Percentiles rank a stretch among this genome's conserved stretches.
Evolutionary conservation across 2,329 filamentous ascomycete species (phyloP).

Genomic region (Ophiobolus disseminans): DNA sequence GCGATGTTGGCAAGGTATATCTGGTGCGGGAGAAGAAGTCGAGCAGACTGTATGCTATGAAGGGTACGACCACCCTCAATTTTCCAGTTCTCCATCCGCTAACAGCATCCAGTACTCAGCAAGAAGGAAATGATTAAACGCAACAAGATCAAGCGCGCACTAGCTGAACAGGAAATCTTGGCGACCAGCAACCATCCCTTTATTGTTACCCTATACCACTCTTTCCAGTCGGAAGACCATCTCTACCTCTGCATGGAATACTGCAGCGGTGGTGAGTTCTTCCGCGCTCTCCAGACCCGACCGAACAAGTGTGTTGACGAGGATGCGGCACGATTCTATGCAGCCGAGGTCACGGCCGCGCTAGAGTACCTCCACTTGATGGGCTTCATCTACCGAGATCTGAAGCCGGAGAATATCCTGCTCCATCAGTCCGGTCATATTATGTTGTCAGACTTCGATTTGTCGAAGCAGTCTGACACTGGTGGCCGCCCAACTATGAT

Average conservation of each 20-base stretch:
- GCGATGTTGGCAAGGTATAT: slow-evolving; percentile 98
- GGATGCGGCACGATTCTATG: slow-evolving; percentile 96
- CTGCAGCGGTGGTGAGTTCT: slow-evolving; percentile 98
- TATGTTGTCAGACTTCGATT: slow-evolving; percentile 98
- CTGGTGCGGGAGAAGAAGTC: slow-evolving; percentile 98
- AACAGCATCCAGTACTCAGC: slow-evolving; percentile 75
- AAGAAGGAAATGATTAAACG: slow-evolving; percentile 99
- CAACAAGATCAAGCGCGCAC: slow-evolving; percentile 98
- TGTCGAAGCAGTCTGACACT: slow-evolving; percentile 96
- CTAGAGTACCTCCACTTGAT: slow-evolving; percentile 97
- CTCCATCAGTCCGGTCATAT: slow-evolving; percentile 99
- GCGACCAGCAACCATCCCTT: slow-evolving; percentile 99
- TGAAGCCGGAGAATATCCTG: slow-evolving; percentile 97
- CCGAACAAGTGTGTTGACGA: slow-evolving; percentile 97
- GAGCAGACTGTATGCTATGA: slow-evolving; percentile 94
- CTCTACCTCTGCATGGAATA: slow-evolving; percentile 99
- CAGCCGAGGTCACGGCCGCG: slow-evolving; percentile 94
- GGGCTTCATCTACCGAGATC: slow-evolving; percentile 98
- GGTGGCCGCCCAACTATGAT: slow-evolving; percentile 99
- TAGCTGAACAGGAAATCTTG: slow-evolving; percentile 97
- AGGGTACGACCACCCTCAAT: slow-evolving; percentile 68
- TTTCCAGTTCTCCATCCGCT: slow-evolving; percentile 21
- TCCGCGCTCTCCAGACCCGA: slow-evolving; percentile 92
- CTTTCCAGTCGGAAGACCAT: slow-evolving; percentile 98
- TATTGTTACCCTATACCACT: slow-evolving; percentile 98